Conservation (phyloP, 306 rosid genomes). For the Calophaca sinica region DNA sequence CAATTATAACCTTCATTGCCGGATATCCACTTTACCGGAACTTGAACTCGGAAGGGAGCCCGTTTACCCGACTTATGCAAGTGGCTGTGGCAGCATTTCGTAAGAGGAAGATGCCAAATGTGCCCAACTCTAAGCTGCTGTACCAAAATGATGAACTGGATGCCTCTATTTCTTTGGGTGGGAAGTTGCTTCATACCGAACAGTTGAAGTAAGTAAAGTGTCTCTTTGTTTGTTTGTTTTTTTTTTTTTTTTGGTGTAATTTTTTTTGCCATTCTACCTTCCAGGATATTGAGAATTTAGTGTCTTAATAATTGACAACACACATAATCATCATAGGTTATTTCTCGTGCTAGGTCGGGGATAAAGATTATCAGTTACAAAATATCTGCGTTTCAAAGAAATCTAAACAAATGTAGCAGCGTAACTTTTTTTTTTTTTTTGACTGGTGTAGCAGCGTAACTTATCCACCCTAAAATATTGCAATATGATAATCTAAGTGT, state of each 20-base stretch:
- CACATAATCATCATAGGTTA: no score
- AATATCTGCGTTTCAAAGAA: no score
- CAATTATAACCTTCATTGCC: slow-evolving; percentile 62
- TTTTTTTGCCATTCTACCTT: not conserved
- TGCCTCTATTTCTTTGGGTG: slow-evolving; percentile 67
- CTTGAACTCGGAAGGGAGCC: slow-evolving; percentile 82
- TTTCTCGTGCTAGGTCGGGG: no score
- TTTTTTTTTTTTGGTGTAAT: not conserved
- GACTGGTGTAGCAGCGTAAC: no score
- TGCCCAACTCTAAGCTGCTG: slow-evolving; percentile 41
- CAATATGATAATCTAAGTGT: no score
- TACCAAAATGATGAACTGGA: slow-evolving; percentile 81
- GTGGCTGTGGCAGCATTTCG: slow-evolving; percentile 72
- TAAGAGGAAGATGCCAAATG: slow-evolving; percentile 63
- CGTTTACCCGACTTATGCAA: slow-evolving; percentile 84
- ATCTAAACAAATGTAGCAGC: no score
- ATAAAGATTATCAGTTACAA: no score
- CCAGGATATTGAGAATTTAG: not conserved
- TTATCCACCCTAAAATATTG: no score
- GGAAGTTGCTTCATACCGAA: slow-evolving; percentile 65
- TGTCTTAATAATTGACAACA: no score
- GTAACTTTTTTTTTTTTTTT: no score
- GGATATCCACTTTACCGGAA: slow-evolving; percentile 91
- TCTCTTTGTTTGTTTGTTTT: not conserved
- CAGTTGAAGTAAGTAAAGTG: slow-evolving; percentile 65